Conservation (phyloP, 441 rosid species). For the Daphne laureola region DNA sequence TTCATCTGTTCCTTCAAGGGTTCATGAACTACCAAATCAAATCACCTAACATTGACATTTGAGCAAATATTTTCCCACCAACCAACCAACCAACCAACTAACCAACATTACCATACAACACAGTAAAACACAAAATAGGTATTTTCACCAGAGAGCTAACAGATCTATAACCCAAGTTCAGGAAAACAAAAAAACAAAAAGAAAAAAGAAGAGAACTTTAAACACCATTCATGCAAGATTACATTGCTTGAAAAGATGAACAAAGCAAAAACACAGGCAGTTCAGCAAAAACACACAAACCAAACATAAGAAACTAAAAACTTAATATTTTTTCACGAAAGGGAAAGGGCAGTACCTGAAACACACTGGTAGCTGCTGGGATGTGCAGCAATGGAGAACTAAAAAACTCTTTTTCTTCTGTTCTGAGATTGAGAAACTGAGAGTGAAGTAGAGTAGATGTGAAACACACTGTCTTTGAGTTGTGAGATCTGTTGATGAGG, state of each 20-base stretch:
- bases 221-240: no score
- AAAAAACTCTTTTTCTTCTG: not conserved
- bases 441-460: not conserved
- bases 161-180: constrained; percentile 16
- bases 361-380: constrained; percentile 2
- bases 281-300: constrained; percentile 32
- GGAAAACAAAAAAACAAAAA: not conserved
- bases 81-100: constrained; percentile 15
- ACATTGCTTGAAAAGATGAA: constrained; percentile 20
- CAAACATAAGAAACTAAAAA: constrained; percentile 13
- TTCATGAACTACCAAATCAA: constrained; percentile 1
- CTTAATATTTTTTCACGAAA: constrained; percentile 1
- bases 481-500: constrained; percentile 11
- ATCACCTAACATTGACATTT: not conserved
- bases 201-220: no score
- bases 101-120: not conserved
- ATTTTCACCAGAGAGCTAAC: not conserved
- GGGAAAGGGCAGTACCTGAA: not conserved
- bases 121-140: no score
- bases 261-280: constrained; percentile 9
- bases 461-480: no score
- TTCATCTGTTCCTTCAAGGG: not conserved
- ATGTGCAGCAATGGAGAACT: constrained; percentile 15
- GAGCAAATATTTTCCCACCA: constrained; percentile 10
- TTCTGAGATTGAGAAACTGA: not conserved